Evolutionary conservation across 306 rosid species (phyloP), one percentile per base, ranked within the genome.

Genomic region (Cucurbita ficifolia): DNA sequence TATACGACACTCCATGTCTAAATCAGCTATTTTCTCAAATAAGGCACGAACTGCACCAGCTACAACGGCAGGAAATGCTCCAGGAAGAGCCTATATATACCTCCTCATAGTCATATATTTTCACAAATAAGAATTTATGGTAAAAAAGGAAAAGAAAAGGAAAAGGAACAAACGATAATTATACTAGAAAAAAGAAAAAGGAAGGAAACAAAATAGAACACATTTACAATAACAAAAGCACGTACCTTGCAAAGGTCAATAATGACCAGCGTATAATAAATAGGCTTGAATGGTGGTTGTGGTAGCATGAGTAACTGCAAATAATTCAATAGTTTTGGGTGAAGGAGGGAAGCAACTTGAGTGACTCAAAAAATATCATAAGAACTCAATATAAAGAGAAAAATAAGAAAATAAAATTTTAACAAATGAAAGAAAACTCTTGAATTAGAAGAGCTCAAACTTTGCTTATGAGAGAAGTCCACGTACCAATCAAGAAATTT

Each of bases 21-120:
- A 77, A 83, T 95, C 96, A 55, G 86, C 92, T 75, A 95, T 91
- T 85, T 82, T 95, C 79, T 91, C 99, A 75, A 95, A 95, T 68
- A 95, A 90, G 72, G 92, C 87, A 71, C 99, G 97, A 54, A 95
- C 99, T 61, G 92, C 99, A 78, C 96, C 99, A 45, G 99, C 99
- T 46, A 95, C 91, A 79, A 95, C 96, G 74, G 92, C 96, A 50
- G 99, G 99, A 83, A 95, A 95, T 67, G 99, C 99, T 76, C 99
- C 99, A 74, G 99, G 99, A 77, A 95, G 99, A 83, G 99, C 99
- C 99, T 94, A 76, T 59, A 78, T 75, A 75, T 52, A 54, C 11
- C 81, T 53, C 11, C 81, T 53, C 76, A 53, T 21, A 13, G 74
- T 84, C 73, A 83, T 81, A 81, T 77, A 70, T 65, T 21, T 76